Base-by-base conservation (phyloP, 176 grass and related monocot genomes). In the Carex scoparia region DNA sequence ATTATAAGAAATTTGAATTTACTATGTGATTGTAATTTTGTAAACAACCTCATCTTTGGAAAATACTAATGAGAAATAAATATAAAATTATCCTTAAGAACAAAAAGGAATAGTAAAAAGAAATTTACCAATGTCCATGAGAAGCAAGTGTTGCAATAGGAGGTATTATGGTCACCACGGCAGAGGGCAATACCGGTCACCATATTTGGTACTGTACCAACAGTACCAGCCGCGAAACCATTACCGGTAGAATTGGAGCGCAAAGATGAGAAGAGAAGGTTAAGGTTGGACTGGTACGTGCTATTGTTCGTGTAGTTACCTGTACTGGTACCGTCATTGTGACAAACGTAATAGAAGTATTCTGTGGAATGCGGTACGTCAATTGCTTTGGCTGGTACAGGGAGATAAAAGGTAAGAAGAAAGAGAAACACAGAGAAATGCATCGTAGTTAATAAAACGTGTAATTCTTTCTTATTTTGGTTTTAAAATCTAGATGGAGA, bases 121-220 rank as follows among this genome's bases (percentile, higher is more conserved):
- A 59, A 31, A 54, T 51, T 61, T 31, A 54, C 33, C 65, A 87
- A n/a, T 44, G 72, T 70, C 0, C 35, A 19, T 4, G 3, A 32
- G 84, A 89, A 56, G 66, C 55, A 84, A 35, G 64, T 27, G 28
- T 44, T 38, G 72, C 90, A 94, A 76, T 64, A 23, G 23, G 84
- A 11, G 10, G 19, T 3, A 7, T 75, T 70, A 51, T 33, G 9
- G 71, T 94, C 93, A 0, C 84, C 90, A 8, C 88, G 93, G 82
- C 93, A 92, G 71, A 92, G 88, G 76, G 79, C 76, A 56, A 70
- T 61, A 65, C 85, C 88, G 14, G 86, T 92, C 31, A 89, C 87
- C 78, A 37, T 66, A 51, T 86, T 49, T 3, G 86, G 69, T 31
- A 65, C 75, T 0, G 35, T 11, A 15, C 88, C 92, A 40, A 68